Conservation (phyloP, 2,329 filamentous ascomycete genomes). For the Phaeosphaeria sp. region DNA sequence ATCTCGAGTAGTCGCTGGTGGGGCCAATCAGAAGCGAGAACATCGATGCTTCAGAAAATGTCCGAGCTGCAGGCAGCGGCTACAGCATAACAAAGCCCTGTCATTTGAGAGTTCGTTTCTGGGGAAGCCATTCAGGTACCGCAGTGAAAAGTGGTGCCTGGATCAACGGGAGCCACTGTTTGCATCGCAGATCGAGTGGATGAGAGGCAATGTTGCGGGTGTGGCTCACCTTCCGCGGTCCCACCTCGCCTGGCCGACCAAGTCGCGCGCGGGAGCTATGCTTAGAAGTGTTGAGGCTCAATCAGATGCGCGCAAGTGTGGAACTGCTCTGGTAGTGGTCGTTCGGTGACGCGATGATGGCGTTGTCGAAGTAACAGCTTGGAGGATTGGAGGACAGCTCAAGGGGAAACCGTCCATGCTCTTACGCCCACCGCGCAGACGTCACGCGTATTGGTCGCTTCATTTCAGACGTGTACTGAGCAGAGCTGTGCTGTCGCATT, state of each 20-base stretch:
- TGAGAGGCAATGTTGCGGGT: slow-evolving; percentile 35
- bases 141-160: slow-evolving; percentile 20
- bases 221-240: slow-evolving; percentile 40
- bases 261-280: slow-evolving; percentile 49
- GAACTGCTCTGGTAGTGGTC: slow-evolving; percentile 15
- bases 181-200: slow-evolving; percentile 35
- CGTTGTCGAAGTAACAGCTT: slow-evolving; percentile 31
- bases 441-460: slow-evolving; percentile 9
- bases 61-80: slow-evolving; percentile 45
- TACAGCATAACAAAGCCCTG: slow-evolving; percentile 38
- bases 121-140: slow-evolving; percentile 35
- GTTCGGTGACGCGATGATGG: slow-evolving; percentile 20
- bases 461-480: background rate
- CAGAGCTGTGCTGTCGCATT: background rate
- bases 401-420: slow-evolving; percentile 26
- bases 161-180: slow-evolving; percentile 28
- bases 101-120: slow-evolving; percentile 28
- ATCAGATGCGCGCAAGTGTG: slow-evolving; percentile 33
- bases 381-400: slow-evolving; percentile 29
- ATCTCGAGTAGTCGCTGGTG: slow-evolving; percentile 48
- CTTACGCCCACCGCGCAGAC: slow-evolving; percentile 7
- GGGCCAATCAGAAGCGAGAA: slow-evolving; percentile 42
- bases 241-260: slow-evolving; percentile 39
- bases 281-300: slow-evolving; percentile 46
- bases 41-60: slow-evolving; percentile 39